Percentiles rank a stretch among this genome's conserved stretches.
Conservation (phyloP, 2,329 filamentous ascomycete species). For the Pezicula radicicola region DNA sequence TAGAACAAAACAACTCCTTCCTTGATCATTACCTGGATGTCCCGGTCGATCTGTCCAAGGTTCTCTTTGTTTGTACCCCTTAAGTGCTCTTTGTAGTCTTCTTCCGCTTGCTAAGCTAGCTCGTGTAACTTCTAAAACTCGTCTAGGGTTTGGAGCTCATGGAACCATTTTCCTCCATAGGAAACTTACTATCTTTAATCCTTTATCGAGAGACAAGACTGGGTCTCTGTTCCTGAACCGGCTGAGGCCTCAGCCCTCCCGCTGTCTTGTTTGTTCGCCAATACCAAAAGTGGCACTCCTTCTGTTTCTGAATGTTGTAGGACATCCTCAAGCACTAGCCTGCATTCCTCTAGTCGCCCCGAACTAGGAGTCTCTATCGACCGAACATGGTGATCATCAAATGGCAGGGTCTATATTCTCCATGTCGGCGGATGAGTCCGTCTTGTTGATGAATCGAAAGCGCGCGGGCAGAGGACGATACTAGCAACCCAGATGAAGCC, state of each 20-base stretch:
- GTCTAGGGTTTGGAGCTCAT: too few relatives aligned
- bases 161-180: too few relatives aligned
- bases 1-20: slow-evolving; percentile 97
- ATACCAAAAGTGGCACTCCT: slow-evolving; percentile 84
- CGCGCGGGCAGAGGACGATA: background rate
- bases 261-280: slow-evolving; percentile 98
- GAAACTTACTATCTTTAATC: too few relatives aligned
- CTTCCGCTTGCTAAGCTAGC: too few relatives aligned
- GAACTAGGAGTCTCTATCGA: slow-evolving; percentile 22
- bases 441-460: slow-evolving; percentile 36
- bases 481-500: background rate
- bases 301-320: slow-evolving; percentile 83
- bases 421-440: slow-evolving; percentile 12
- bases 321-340: slow-evolving; percentile 84
- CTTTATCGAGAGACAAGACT: too few relatives aligned
- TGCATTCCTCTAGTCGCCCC: slow-evolving; percentile 80
- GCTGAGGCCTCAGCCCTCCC: too few relatives aligned
- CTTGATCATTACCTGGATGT: slow-evolving; percentile 99
- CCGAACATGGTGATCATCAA: background rate
- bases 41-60: slow-evolving; percentile 94
- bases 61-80: slow-evolving; percentile 97
- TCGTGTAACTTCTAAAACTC: too few relatives aligned
- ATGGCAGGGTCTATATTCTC: slow-evolving; percentile 2
- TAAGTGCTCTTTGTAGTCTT: too few relatives aligned
- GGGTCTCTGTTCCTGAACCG: too few relatives aligned